These are phyloP conservation scores for Gamarada debralockiae DNA, from an alignment of 495 filamentous ascomycete species.

Conservation along the genomic window DNA sequence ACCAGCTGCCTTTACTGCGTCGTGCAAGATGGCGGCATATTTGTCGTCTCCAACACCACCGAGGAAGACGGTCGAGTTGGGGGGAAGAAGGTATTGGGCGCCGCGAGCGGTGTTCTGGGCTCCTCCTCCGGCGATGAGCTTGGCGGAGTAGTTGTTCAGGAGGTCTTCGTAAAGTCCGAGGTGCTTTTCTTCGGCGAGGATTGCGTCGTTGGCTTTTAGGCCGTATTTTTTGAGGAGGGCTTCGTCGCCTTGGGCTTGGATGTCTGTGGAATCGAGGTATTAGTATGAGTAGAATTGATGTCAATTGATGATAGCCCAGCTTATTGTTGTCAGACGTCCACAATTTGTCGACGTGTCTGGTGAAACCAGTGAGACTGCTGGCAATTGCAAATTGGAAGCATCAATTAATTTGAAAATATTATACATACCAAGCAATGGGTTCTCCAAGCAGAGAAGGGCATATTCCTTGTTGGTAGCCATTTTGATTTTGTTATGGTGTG, in stretches of 20 bases:
- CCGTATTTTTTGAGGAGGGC: constrained; percentile 85
- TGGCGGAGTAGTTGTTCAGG: constrained; percentile 78
- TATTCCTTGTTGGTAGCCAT: constrained; percentile 76
- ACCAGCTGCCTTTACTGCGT: constrained; percentile 73
- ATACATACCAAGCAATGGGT: constrained; percentile 83
- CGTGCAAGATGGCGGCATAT: constrained; percentile 78
- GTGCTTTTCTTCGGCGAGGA: constrained; percentile 92
- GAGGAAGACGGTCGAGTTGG: constrained; percentile 84
- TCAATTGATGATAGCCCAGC: constrained; percentile 1
- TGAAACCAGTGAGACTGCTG: neutral
- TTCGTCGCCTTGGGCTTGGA: constrained; percentile 80
- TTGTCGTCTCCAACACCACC: constrained; percentile 91
- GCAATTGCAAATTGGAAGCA: neutral
- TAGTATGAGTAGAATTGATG: constrained; percentile 7
- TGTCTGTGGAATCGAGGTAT: constrained; percentile 55
- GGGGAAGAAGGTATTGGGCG: constrained; percentile 90
- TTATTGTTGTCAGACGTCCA: neutral
- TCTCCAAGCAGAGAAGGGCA: constrained; percentile 87
- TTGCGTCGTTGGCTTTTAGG: constrained; percentile 93
- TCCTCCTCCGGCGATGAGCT: constrained; percentile 93
- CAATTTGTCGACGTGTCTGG: neutral
- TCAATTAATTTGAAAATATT: constrained; percentile 14
- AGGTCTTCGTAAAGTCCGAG: constrained; percentile 87
- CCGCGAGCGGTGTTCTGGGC: constrained; percentile 98
- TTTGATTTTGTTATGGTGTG: constrained; percentile 26